These are phyloP conservation scores for Yueomyces sinensis DNA, from an alignment of 805 yeast genomes.

Conservation along the genomic window DNA sequence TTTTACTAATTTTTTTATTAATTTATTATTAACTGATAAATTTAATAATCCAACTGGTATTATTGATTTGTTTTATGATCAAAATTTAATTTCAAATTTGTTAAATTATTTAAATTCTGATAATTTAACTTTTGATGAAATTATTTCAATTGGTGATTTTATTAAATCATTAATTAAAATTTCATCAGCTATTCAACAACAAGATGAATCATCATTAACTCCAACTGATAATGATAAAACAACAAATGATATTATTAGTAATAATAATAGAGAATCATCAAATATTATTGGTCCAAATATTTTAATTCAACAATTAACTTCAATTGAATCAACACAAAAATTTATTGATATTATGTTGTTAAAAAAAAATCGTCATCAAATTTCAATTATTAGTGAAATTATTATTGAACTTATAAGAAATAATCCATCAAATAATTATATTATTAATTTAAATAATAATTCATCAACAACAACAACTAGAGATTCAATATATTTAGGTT, in stretches of 20 bases:
- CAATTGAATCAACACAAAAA: constrained; percentile 44
- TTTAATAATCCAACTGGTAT: constrained; percentile 82
- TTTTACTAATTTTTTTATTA: constrained; percentile 78
- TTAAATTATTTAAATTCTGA: constrained; percentile 53
- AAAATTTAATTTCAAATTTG: constrained; percentile 55
- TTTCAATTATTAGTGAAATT: constrained; percentile 68
- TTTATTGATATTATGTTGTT: constrained; percentile 57
- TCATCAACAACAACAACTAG: constrained; percentile 63
- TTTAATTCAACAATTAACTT: constrained; percentile 74
- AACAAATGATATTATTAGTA: background rate
- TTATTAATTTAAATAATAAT: constrained; percentile 42
- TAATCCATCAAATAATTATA: constrained; percentile 84
- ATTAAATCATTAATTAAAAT: constrained; percentile 85
- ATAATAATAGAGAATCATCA: background rate
- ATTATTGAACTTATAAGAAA: constrained; percentile 88
- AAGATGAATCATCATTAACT: background rate
- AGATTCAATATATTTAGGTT: constrained; percentile 85
- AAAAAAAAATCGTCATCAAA: constrained; percentile 70
- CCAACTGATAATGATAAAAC: background rate
- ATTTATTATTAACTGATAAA: constrained; percentile 85
- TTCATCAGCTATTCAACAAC: constrained; percentile 66
- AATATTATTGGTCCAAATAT: constrained; percentile 84
- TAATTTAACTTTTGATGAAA: constrained; percentile 54
- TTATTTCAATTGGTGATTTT: constrained; percentile 67
- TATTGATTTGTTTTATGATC: constrained; percentile 62